Percentiles rank a stretch among this genome's conserved stretches.
These are phyloP conservation scores for Epithele typhae DNA, from an alignment of 768 basidiomycete species.

Conservation along the genomic window DNA sequence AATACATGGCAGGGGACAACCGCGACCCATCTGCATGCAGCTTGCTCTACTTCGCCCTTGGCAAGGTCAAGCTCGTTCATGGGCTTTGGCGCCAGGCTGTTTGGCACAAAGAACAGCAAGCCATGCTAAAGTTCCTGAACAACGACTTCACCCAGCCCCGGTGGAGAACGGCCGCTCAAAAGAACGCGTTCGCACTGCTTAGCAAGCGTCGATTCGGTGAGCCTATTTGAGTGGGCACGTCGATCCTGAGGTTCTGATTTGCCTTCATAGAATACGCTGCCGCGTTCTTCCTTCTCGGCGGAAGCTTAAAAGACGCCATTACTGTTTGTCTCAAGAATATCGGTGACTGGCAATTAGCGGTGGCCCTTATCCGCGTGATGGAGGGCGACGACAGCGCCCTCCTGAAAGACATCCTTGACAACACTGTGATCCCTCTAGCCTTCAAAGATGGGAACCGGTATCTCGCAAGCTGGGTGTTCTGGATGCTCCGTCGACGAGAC, in stretches of 20 bases:
- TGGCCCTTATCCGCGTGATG: constrained; percentile 79
- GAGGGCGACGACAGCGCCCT: constrained; percentile 85
- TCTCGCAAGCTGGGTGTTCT: constrained; percentile 95
- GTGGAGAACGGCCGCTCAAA: constrained; percentile 91
- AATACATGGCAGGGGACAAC: constrained; percentile 83
- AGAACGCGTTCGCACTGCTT: constrained; percentile 92
- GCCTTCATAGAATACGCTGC: constrained; percentile 85
- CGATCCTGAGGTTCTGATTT: constrained; percentile 3
- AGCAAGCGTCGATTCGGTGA: constrained; percentile 89
- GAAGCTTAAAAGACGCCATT: constrained; percentile 85
- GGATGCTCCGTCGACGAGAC: constrained; percentile 86
- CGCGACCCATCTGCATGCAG: constrained; percentile 90
- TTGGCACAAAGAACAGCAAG: constrained; percentile 85
- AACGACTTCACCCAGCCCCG: constrained; percentile 84
- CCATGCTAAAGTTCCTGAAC: constrained; percentile 88
- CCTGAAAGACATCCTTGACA: constrained; percentile 63
- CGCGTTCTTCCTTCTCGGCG: constrained; percentile 93
- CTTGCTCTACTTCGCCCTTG: constrained; percentile 91
- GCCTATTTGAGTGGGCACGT: constrained; percentile 23
- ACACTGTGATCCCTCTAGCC: constrained; percentile 76
- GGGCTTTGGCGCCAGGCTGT: constrained; percentile 94
- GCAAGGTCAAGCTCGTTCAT: constrained; percentile 88
- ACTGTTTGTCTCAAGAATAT: constrained; percentile 87
- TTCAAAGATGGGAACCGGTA: constrained; percentile 88
- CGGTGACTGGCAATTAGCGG: constrained; percentile 84